Percentiles rank a stretch among this genome's conserved stretches.
Evolutionary conservation across 768 basidiomycete genomes (phyloP).

Genomic region (Tricholoma matsutake): DNA sequence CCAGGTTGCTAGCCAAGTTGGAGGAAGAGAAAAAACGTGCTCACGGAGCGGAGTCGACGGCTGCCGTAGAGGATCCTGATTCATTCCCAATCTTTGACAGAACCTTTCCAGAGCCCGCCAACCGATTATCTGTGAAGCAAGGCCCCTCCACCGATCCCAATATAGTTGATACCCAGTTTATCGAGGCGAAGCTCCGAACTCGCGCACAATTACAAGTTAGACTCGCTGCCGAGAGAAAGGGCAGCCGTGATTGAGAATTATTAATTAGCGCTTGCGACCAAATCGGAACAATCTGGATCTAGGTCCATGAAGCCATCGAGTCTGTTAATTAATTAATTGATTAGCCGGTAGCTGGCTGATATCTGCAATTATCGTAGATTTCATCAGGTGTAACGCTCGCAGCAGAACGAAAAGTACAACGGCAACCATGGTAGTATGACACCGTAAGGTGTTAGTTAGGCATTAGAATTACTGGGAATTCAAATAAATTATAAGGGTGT

Average conservation of each 20-base stretch:
- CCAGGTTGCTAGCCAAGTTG: constrained; percentile 40
- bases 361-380: not conserved
- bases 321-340: constrained; percentile 2
- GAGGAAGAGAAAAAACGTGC: constrained; percentile 39
- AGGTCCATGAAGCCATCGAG: constrained; percentile 1
- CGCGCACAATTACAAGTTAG: constrained; percentile 47
- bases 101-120: constrained; percentile 12
- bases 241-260: not conserved
- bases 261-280: not conserved
- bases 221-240: constrained; percentile 42
- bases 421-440: not conserved
- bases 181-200: constrained; percentile 44
- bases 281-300: not conserved
- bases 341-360: not conserved
- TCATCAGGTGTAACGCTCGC: not conserved
- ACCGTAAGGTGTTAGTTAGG: not conserved
- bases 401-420: not conserved
- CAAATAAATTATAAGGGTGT: constrained; percentile 1
- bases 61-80: not conserved
- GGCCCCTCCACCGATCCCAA: not conserved
- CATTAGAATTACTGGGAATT: not conserved
- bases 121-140: not conserved
- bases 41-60: constrained; percentile 7
- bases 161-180: constrained; percentile 19
- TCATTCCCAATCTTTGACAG: constrained; percentile 11